Evolutionary conservation across 805 yeast species (phyloP).

Genomic region (Yamadazyma sp.): DNA sequence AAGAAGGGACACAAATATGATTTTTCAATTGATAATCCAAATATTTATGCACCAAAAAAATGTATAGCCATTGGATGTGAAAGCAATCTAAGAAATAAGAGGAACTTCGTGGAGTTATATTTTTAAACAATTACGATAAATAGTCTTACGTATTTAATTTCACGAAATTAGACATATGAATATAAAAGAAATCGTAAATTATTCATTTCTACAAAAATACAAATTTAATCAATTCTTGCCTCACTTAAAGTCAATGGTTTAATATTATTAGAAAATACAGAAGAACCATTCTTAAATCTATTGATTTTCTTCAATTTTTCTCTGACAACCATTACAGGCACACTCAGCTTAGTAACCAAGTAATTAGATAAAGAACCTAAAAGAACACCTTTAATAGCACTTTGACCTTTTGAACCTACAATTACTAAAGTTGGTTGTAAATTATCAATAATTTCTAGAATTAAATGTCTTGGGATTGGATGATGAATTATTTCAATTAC

Average conservation of each 20-base stretch:
- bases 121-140: conserved; percentile 6
- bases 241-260: conserved; percentile 48
- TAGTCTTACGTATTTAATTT: background rate
- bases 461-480: conserved; percentile 69
- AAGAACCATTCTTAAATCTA: conserved; percentile 47
- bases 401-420: conserved; percentile 72
- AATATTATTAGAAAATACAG: conserved; percentile 54
- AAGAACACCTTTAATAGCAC: conserved; percentile 69
- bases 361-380: conserved; percentile 73
- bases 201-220: background rate
- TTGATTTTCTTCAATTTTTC: conserved; percentile 67
- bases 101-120: conserved; percentile 53
- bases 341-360: conserved; percentile 65
- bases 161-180: background rate
- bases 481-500: conserved; percentile 74
- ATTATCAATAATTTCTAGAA: conserved; percentile 66
- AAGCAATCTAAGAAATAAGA: conserved; percentile 41
- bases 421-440: conserved; percentile 70
- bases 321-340: conserved; percentile 80
- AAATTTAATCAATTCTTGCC: conserved; percentile 40
- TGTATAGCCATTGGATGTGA: conserved; percentile 58
- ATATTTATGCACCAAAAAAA: conserved; percentile 49
- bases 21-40: conserved; percentile 30
- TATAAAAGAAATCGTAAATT: background rate
- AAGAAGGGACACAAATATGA: conserved; percentile 6